Percentiles rank a stretch among this genome's conserved stretches.
These are phyloP conservation scores for Diaporthe sp. DNA, from an alignment of 2,329 filamentous ascomycete species.

Conservation along the genomic window DNA sequence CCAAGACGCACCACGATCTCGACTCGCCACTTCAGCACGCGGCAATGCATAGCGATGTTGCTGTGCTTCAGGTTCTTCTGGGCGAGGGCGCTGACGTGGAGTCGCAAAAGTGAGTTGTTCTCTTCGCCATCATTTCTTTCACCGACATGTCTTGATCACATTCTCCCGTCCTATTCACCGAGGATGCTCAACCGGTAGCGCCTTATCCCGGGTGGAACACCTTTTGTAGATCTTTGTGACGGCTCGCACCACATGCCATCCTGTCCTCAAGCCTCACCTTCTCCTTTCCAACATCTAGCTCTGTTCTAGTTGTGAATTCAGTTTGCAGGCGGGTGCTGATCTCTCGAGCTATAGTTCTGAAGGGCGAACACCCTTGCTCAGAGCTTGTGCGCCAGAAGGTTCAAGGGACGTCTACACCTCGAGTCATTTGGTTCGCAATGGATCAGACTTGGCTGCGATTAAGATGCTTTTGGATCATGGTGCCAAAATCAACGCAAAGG, in stretches of 20 bases:
- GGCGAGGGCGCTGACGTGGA: constrained; percentile 26
- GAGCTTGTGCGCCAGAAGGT: not conserved
- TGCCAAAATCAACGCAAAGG: constrained; percentile 6
- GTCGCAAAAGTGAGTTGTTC: constrained; percentile 5
- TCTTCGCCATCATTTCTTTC: not conserved
- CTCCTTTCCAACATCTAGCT: too few relatives aligned
- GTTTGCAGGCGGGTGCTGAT: not conserved
- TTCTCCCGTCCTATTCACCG: not conserved
- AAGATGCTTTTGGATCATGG: constrained; percentile 25
- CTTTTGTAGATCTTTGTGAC: not conserved
- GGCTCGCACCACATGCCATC: not conserved
- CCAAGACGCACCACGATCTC: not conserved
- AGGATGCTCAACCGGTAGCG: not conserved
- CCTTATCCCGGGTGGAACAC: not conserved
- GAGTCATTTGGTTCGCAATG: too few relatives aligned
- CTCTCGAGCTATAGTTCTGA: not conserved
- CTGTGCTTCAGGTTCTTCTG: constrained; percentile 8
- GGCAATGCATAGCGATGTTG: not conserved
- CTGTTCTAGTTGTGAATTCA: not conserved
- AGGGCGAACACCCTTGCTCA: constrained; percentile 4
- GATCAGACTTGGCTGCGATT: not conserved
- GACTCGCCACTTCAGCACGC: constrained; percentile 10
- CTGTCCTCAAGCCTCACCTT: not conserved
- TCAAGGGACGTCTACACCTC: not conserved
- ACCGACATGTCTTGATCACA: not conserved